These are phyloP conservation scores for Malus hybrid DNA, from an alignment of 331 rosid genomes.

Conservation along the genomic window DNA sequence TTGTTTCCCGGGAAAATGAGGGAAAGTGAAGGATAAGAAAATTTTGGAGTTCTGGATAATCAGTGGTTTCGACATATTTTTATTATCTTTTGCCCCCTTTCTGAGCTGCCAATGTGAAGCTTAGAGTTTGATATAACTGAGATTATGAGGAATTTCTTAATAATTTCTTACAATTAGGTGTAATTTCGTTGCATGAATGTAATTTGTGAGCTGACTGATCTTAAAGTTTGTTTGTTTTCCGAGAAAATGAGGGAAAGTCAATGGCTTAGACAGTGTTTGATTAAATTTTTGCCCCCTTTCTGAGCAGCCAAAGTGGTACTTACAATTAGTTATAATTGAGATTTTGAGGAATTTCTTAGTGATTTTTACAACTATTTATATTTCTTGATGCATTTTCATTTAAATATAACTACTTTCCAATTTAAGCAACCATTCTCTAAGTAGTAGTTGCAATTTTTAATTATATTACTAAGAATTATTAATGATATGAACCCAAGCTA, in stretches of 20 bases:
- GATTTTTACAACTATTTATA: background rate
- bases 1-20: constrained; percentile 9
- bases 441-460: background rate
- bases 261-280: background rate
- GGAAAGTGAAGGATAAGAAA: background rate
- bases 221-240: constrained; percentile 2
- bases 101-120: background rate
- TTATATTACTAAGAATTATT: background rate
- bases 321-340: background rate
- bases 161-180: background rate
- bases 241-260: background rate
- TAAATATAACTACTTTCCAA: background rate
- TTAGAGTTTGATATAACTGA: no score
- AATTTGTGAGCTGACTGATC: constrained; percentile 8
- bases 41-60: background rate
- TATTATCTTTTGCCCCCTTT: background rate
- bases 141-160: background rate
- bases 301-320: background rate
- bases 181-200: background rate
- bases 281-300: background rate
- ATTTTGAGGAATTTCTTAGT: background rate
- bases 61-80: background rate
- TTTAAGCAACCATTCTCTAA: background rate
- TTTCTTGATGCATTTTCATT: background rate
- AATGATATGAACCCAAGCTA: background rate